Evolutionary conservation across 495 filamentous ascomycete genomes (phyloP), one percentile per base, ranked within the genome.

Genomic region (Sabuloglossum arenarium): DNA sequence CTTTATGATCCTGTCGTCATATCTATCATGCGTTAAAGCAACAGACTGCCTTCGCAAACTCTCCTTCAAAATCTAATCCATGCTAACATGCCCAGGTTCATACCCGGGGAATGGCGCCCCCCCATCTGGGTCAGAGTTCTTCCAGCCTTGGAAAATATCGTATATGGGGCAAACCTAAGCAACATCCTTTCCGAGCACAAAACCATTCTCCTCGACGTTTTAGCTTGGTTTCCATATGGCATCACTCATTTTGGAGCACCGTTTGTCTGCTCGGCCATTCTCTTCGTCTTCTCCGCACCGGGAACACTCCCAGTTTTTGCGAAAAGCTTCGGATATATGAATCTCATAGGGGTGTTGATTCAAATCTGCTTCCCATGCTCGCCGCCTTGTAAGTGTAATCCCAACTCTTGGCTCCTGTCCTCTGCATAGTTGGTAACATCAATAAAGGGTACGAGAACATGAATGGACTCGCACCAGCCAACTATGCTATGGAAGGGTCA

Each of bases 211-310:
- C 75, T 97, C 34, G 86, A 93, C 59, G 68, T 97, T 56, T 68
- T 97, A 55, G 90, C 90, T 34, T 95, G 90, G 89, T 64, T 97
- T 43, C 90, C 89, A 16, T 97, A 97, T 62, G 89, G 89, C 27
- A 68, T 95, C 43, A 81, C 82, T 57, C 89, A 97, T 65, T 95
- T 88, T 64, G 86, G 79, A 16, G 82, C 81, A 12, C 89, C 89
- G 12, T 75, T 81, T 56, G 73, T 95, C 53, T 82, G 79, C 70
- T 82, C 84, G 23, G 67, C 68, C 6, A 69, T 86, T 59, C 79
- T 95, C 63, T 97, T 95, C 68, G 61, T 94, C 61, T 95, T 86
- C 64, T 86, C 80, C 25, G 83, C 89, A 6, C 89, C 89, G 0
- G 88, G 87, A 19, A 90, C 84, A 0, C 71, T 83, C 19, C 86